phyloP scores from a whole-genome alignment of 108 stramenopile genomes.

The Stephanodiscus triporus region DNA sequence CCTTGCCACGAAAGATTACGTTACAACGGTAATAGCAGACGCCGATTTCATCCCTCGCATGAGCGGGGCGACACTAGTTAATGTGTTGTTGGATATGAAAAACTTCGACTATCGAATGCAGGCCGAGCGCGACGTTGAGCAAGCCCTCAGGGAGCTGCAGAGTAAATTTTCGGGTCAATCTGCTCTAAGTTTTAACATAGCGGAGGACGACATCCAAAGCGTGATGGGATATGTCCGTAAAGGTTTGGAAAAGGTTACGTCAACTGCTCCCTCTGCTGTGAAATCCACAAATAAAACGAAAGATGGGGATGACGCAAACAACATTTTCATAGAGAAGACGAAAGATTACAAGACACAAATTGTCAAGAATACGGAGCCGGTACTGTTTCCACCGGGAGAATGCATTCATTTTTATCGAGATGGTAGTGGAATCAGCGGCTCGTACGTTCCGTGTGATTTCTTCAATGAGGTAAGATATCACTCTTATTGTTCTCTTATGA shows the following conservation, averaged over 20 bases:
- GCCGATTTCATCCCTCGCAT: conserved; percentile 78
- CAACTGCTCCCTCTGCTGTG: background rate
- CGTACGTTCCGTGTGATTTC: conserved; percentile 73
- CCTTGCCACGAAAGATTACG: conserved; percentile 53
- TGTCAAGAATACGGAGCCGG: conserved; percentile 40
- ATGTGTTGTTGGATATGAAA: conserved; percentile 59
- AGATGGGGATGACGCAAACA: background rate
- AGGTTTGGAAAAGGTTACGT: conserved; percentile 29
- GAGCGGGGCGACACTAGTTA: conserved; percentile 69
- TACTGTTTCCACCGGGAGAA: conserved; percentile 64
- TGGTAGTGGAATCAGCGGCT: conserved; percentile 69
- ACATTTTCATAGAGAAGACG: background rate
- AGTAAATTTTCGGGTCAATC: too few relatives aligned
- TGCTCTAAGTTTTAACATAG: conserved; percentile 35
- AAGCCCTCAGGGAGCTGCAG: conserved; percentile 58
- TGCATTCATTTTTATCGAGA: conserved; percentile 86
- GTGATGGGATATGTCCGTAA: conserved; percentile 46
- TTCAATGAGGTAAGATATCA: conserved; percentile 56
- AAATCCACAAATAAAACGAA: background rate
- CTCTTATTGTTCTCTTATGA: background rate
- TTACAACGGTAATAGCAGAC: conserved; percentile 77
- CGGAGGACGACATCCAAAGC: conserved; percentile 42
- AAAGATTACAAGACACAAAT: background rate
- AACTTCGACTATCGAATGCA: conserved; percentile 62
- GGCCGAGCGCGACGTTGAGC: conserved; percentile 64